phyloP scores from a whole-genome alignment of 148 eudicot species.

The Gaultheria prostrata region DNA sequence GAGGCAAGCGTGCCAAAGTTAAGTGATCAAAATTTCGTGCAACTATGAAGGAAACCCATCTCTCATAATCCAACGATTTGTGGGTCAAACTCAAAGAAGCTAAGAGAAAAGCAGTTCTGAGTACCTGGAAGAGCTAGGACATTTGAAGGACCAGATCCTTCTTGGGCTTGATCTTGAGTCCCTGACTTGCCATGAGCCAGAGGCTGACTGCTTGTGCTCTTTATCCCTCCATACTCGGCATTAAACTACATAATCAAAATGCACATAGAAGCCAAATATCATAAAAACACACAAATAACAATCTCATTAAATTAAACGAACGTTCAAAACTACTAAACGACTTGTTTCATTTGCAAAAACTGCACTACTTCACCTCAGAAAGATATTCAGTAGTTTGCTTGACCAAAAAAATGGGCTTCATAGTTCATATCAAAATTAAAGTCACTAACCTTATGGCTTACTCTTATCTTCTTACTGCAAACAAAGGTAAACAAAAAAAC shows the following conservation, averaged over 20 bases:
- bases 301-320: not conserved
- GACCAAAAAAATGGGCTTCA: not conserved
- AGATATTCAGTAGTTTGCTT: not conserved
- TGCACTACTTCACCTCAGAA: not conserved
- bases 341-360: not conserved
- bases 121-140: constrained; percentile 84
- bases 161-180: constrained; percentile 32
- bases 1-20: not conserved
- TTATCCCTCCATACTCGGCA: constrained; percentile 68
- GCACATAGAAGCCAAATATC: not conserved
- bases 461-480: constrained; percentile 86
- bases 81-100: not conserved
- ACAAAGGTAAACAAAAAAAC: not conserved
- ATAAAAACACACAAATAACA: not conserved
- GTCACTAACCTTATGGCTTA: constrained; percentile 73
- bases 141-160: constrained; percentile 44
- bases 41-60: not conserved
- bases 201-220: constrained; percentile 32
- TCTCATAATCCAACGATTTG: not conserved
- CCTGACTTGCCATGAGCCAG: constrained; percentile 28
- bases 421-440: not conserved
- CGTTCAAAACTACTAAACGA: not conserved
- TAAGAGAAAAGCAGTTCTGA: not conserved
- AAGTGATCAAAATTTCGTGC: not conserved
- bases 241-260: constrained; percentile 40